Base-by-base conservation (phyloP, 805 yeast species). In the Cyberlindnera meyerae region DNA sequence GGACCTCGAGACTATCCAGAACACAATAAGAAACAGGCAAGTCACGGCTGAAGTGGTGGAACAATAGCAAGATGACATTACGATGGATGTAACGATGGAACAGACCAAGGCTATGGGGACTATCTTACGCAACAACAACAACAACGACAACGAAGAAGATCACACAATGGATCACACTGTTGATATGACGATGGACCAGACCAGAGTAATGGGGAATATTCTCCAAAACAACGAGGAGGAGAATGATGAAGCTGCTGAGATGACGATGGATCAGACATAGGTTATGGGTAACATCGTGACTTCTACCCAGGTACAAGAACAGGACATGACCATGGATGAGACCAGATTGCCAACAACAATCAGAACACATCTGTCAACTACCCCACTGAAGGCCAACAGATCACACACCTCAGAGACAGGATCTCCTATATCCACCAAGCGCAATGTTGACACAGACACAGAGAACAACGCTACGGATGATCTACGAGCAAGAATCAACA, bases 391-490 rank as follows among this genome's bases (percentile, higher is more conserved):
- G 34, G 33, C 55, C 3, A 39, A 31, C 16, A 47, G 52, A 36
- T 53, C 57, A 4, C 59, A 53, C 21, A 55, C 59, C 7, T 49
- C 59, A 4, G 58, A 53, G 29, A 49, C 54, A 2, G 59, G 59
- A 2, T 55, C 59, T 1, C 59, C 59, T 11, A 45, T 43, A 29
- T 53, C 58, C 0, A 44, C 51, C 6, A 55, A 51, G 32, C 40
- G 57, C 18, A 47, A 43, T 22, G 25, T 18, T 8, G 16, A 17
- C 2, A 27, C 30, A 11, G 38, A 37, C 1, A 26, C 47, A 1
- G 49, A 45, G 1, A 9, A n/a, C n/a, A n/a, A 12, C 1, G 33
- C 21, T 6, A 43, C 51, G 2, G 32, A 38, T 15, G 49, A 43
- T 18, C 34, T 54, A 3, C 43, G 55, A 16, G 54, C 45, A 5